Percentiles rank a stretch among this genome's conserved stretches.
phyloP scores from a whole-genome alignment of 192 early-diverging fungal genomes.

The Podila minutissima region DNA sequence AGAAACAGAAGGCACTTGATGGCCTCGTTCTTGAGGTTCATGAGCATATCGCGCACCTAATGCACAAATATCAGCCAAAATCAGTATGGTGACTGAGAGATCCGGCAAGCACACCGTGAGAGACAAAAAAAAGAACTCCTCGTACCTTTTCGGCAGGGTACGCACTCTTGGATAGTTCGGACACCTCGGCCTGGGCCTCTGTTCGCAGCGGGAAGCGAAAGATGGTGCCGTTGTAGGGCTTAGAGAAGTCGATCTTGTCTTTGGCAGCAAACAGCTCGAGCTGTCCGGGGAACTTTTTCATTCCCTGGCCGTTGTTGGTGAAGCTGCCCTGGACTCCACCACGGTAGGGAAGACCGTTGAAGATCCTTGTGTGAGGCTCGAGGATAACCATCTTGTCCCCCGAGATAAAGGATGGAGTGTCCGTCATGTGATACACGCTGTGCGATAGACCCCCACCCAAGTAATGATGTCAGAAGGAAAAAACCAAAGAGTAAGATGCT shows the following conservation, averaged over 20 bases:
- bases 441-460: background rate
- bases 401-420: conserved; percentile 45
- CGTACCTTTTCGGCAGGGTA: conserved; percentile 32
- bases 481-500: too few relatives aligned
- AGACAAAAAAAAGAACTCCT: background rate
- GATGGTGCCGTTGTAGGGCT: conserved; percentile 39
- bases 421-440: conserved; percentile 54
- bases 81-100: background rate
- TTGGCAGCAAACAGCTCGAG: conserved; percentile 24
- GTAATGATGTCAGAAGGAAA: too few relatives aligned
- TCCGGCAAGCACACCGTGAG: too few relatives aligned
- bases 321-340: conserved; percentile 28
- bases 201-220: conserved; percentile 56
- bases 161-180: conserved; percentile 22
- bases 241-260: conserved; percentile 41
- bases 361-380: conserved; percentile 45
- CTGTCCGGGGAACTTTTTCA: conserved; percentile 20
- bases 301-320: background rate
- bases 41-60: conserved; percentile 27
- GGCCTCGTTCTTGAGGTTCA: conserved; percentile 29
- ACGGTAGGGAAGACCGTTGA: background rate
- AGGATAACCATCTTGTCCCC: conserved; percentile 39
- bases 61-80: background rate
- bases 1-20: conserved; percentile 43
- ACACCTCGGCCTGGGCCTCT: conserved; percentile 21